Evolutionary conservation across 2,329 filamentous ascomycete genomes (phyloP), one percentile per base, ranked within the genome.

Genomic region (Aspergillus latus): DNA sequence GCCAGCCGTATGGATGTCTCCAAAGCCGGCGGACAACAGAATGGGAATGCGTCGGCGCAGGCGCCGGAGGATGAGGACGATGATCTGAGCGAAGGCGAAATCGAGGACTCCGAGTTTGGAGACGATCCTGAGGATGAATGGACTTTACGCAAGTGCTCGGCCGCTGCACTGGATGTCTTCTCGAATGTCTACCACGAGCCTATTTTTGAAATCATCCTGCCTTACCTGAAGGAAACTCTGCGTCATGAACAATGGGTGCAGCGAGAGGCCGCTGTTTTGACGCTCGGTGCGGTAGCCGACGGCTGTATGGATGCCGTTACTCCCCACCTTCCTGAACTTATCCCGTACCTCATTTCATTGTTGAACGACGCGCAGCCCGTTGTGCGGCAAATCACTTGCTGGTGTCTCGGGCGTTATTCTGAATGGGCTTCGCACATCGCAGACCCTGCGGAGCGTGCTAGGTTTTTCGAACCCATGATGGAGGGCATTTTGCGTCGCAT

Each of bases 91-190:
- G 93, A 97, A 60, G 93, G 92, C 37, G 92, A 97, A 72, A 86
- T 96, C 43, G 79, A 83, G 54, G 89, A 89, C 47, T 90, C 92
- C 46, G 90, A 84, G 57, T 81, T 90, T 60, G 80, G 81, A 40
- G 81, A 79, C 49, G 90, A 92, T 64, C 90, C 91, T 0, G 94
- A 97, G 72, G 91, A 96, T 71, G 85, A 86, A 65, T 99, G 94
- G 94, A 97, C 93, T 53, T 80, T 99, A 52, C 86, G 94, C 61
- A 99, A 99, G 76, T 97, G 94, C 78, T 97, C 94, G 37, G 94
- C 94, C 6, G 94, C 94, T 10, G 92, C 94, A 7, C 81, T 99
- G 40, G 94, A 99, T 70, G 90, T 96, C 10, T 92, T 99, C 66
- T 92, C 94, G 15, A 89, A 88, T 51, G 90, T 96, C 61, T 99